phyloP scores from a whole-genome alignment of 2,329 filamentous ascomycete genomes.

The Myrmaecium sp. region DNA sequence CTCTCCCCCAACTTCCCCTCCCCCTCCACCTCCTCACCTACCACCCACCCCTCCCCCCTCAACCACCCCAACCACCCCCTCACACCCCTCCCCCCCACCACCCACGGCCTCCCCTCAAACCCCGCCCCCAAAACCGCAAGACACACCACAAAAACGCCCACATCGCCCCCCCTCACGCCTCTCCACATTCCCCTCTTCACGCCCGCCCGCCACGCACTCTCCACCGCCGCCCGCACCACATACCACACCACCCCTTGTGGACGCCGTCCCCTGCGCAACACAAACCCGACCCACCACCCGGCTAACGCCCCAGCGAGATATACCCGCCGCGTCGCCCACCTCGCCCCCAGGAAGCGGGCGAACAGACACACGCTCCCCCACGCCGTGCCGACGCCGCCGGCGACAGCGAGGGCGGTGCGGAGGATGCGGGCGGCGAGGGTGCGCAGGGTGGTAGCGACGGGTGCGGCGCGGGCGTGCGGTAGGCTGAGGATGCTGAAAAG shows the following conservation, averaged over 20 bases:
- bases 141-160: conserved; percentile 65
- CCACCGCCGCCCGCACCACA: conserved; percentile 58
- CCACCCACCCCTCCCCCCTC: conserved; percentile 57
- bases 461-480: conserved; percentile 48
- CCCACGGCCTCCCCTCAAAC: conserved; percentile 53
- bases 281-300: conserved; percentile 66
- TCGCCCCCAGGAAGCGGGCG: conserved; percentile 58
- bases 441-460: conserved; percentile 51
- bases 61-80: conserved; percentile 60
- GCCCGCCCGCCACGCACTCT: conserved; percentile 85
- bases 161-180: conserved; percentile 65
- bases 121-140: conserved; percentile 63
- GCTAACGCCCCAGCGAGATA: conserved; percentile 77
- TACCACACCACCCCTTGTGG: conserved; percentile 62
- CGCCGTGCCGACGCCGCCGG: conserved; percentile 65
- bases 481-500: conserved; percentile 57
- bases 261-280: conserved; percentile 43
- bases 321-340: conserved; percentile 65
- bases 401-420: conserved; percentile 59
- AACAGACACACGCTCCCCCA: conserved; percentile 89
- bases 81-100: conserved; percentile 48
- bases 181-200: conserved; percentile 80
- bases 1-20: neutral
- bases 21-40: conserved; percentile 29
- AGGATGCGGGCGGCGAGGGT: conserved; percentile 51